Base-by-base conservation (phyloP, 768 basidiomycete species). In the Paxillus ammoniavirescens region DNA sequence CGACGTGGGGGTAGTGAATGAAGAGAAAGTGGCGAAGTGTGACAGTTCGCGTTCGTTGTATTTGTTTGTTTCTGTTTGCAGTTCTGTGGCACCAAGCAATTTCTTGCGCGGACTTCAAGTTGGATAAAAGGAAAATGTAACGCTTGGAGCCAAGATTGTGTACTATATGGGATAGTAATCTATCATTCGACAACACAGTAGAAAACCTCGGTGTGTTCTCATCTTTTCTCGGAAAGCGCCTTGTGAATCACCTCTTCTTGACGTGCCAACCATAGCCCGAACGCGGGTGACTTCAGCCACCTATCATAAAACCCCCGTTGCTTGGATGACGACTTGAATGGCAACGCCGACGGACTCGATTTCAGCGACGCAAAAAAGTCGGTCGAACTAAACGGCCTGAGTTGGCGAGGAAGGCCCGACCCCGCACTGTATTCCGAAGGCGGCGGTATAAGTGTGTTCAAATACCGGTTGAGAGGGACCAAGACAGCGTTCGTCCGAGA, bases 381-480 rank as follows among this genome's bases (percentile, higher is more conserved):
- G 1, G 72, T 70, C 37, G 80, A 71, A 63, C 80, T 88, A 68
- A 93, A 94, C 2, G 89, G 79, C 59, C 83, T 89, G 42, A 91
- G 74, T 10, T 83, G 77, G 23, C 76, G 71, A 7, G 61, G 43
- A 10, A 17, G 57, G 49, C 65, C 60, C 36, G 66, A 53, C 13
- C 61, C 59, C 2, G 57, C 52, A 44, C 66, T 60, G 14, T 73
- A 62, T 31, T 79, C 83, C 8, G 75, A 70, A 6, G 83, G 86
- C 17, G 83, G 79, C 53, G 91, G 91, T 67, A 94, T 91, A 45
- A 95, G 79, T 1, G 87, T 87, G 55, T 90, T 88, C 40, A 98
- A 84, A 75, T 98, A 98, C 59, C 95, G 83, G 61, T 95, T 87
- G 5, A 98, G 79, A 0, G 96, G 96, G 2, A 91, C 86, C 18